phyloP scores from a whole-genome alignment of 2,329 filamentous ascomycete species.

The Trichoderma breve region DNA sequence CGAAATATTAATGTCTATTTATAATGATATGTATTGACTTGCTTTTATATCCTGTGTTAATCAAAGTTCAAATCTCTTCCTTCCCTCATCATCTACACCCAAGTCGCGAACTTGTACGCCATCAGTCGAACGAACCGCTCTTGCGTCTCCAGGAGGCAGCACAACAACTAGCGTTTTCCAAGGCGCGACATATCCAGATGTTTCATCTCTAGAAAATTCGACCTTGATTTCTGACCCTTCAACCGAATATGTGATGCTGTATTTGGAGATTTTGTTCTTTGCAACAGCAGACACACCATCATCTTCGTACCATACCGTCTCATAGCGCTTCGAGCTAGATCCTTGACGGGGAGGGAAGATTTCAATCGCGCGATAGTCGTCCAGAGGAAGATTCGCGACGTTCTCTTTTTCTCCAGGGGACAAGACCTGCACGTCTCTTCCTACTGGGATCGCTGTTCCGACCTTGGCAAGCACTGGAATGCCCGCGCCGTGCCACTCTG shows the following conservation, averaged over 20 bases:
- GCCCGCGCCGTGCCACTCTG: slow-evolving; percentile 42
- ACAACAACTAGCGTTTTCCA: slow-evolving; percentile 36
- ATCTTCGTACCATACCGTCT: slow-evolving; percentile 39
- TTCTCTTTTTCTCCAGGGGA: slow-evolving; percentile 38
- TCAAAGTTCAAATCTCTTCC: slow-evolving; percentile 25
- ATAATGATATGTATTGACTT: background rate
- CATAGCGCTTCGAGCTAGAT: slow-evolving; percentile 28
- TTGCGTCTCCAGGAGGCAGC: slow-evolving; percentile 34
- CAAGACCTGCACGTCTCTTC: slow-evolving; percentile 37
- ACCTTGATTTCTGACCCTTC: slow-evolving; percentile 27
- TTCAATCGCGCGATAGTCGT: slow-evolving; percentile 44
- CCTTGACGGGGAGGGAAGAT: slow-evolving; percentile 39
- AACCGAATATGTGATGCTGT: slow-evolving; percentile 31
- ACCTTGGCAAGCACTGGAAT: slow-evolving; percentile 42
- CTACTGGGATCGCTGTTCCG: slow-evolving; percentile 40
- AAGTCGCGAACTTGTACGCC: slow-evolving; percentile 19
- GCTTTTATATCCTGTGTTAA: background rate
- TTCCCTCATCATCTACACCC: slow-evolving; percentile 26
- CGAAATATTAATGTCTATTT: too few species aligned
- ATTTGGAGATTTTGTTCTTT: slow-evolving; percentile 35
- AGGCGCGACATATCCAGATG: slow-evolving; percentile 33
- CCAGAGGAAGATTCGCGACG: slow-evolving; percentile 38
- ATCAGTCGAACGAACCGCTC: slow-evolving; percentile 22
- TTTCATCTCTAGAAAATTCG: slow-evolving; percentile 32
- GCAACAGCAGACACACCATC: slow-evolving; percentile 35